Evolutionary conservation across 371 early-diverging fungal genomes (phyloP), one percentile per base, ranked within the genome.

Genomic region (Phascolomyces articulosus): DNA sequence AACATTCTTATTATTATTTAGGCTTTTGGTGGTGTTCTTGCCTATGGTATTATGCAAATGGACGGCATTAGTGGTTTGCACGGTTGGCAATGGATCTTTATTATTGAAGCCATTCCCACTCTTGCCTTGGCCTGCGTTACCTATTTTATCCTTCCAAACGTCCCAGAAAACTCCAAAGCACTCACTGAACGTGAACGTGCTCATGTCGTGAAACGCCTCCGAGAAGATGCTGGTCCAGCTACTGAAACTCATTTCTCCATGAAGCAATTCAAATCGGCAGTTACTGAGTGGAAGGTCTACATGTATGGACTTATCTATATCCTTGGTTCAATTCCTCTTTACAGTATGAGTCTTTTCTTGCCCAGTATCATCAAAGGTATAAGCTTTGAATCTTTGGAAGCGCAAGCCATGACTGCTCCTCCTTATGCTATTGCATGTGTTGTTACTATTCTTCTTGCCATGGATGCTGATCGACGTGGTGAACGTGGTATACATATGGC

Each of bases 31-130:
- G 85, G 85, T 71, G 80, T 83, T 18, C 64, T 73, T 66, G 89
- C 87, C 44, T 86, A 83, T 66, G 86, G 80, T 34, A 83, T 89
- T 54, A 70, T 74, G 64, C 78, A 83, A 54, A 83, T 91, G 79
- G 80, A 88, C 40, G 87, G 88, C 21, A 13, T 76, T 21, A 58
- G 49, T 15, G 70, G 69, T 31, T 64, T 87, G 7, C 63, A 65
- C 57, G 88, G 83, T 1, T 90, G 90, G 90, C 87, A 87, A 62
- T 86, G 86, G 88, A 84, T 93, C 51, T 93, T 92, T 67, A 82
- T 92, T 29, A 80, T 93, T 48, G 91, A 92, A 67, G 92, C 92
- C 7, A 63, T 91, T 41, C 87, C 88, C 2, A 87, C 94, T 0
- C 71, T 90, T 2, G 34, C 89, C 0, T 74, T 91, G 53, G 85